Percentiles rank a stretch among this genome's conserved stretches.
Evolutionary conservation across 73 alveolate genomes (phyloP).

Genomic region (Paramecium primaurelia): DNA sequence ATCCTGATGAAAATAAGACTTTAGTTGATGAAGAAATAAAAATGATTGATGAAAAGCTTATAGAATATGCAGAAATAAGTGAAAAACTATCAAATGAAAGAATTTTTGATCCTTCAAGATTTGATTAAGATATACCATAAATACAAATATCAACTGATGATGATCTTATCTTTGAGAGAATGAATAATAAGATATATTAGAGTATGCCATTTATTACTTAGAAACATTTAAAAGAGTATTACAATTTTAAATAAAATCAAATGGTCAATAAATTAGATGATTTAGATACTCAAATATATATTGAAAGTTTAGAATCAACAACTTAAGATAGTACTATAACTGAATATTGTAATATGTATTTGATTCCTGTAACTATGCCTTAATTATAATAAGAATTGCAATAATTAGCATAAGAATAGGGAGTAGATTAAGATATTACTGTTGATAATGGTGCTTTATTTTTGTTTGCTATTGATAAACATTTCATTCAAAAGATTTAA

Average conservation of each 20-base stretch:
- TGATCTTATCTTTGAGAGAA: slow-evolving; percentile 44
- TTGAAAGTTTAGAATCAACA: not conserved
- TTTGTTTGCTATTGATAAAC: slow-evolving; percentile 43
- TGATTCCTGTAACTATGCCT: slow-evolving; percentile 42
- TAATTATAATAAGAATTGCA: not conserved
- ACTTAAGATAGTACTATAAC: too few species aligned
- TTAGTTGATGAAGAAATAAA: not conserved
- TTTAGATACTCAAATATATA: slow-evolving; percentile 18
- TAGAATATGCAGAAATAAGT: not conserved
- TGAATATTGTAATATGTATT: not conserved
- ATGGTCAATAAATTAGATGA: slow-evolving; percentile 10
- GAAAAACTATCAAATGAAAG: slow-evolving; percentile 40
- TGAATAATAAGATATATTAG: not conserved
- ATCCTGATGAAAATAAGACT: not conserved
- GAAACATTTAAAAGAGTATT: slow-evolving; percentile 3
- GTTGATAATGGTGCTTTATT: slow-evolving; percentile 41
- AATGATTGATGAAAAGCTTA: not conserved
- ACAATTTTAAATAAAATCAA: not conserved
- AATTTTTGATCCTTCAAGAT: not conserved
- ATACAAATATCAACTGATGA: slow-evolving; percentile 39
- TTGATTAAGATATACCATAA: not conserved
- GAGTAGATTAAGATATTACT: not conserved
- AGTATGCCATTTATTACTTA: slow-evolving; percentile 31
- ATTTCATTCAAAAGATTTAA: not conserved
- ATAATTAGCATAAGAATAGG: not conserved